Conservation (phyloP, 805 yeast genomes). For the Yamadazyma paraphyllophila region DNA sequence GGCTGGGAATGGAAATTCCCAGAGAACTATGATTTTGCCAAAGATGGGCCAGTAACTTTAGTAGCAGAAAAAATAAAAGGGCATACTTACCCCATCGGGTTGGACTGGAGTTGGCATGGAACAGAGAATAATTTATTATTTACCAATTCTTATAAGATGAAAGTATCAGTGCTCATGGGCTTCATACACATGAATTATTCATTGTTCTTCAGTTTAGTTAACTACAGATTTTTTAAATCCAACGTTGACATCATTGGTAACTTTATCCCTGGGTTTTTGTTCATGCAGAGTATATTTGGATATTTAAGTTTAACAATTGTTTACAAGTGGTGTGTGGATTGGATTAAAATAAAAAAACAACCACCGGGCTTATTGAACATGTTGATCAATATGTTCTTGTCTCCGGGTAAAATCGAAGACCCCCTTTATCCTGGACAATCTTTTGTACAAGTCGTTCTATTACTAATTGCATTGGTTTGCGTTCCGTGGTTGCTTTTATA, state of each 20-base stretch:
- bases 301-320: slow-evolving; percentile 64
- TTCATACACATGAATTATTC: slow-evolving; percentile 74
- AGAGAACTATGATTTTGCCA: slow-evolving; percentile 38
- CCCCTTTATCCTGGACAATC: slow-evolving; percentile 66
- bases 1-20: slow-evolving; percentile 71
- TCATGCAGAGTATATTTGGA: slow-evolving; percentile 77
- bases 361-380: slow-evolving; percentile 75
- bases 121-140: slow-evolving; percentile 68
- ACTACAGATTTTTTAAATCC: slow-evolving; percentile 55
- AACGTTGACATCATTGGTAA: slow-evolving; percentile 67
- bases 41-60: slow-evolving; percentile 35
- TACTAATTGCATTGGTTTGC: slow-evolving; percentile 61
- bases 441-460: slow-evolving; percentile 54
- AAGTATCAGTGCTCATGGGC: slow-evolving; percentile 72
- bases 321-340: slow-evolving; percentile 73
- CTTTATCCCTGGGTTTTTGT: slow-evolving; percentile 68
- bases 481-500: slow-evolving; percentile 71
- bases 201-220: slow-evolving; percentile 63
- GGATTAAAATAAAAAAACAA: slow-evolving; percentile 58
- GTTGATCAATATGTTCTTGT: slow-evolving; percentile 71
- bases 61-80: slow-evolving; percentile 41
- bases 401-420: slow-evolving; percentile 70
- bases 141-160: slow-evolving; percentile 76
- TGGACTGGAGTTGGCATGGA: slow-evolving; percentile 81
- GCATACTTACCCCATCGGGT: slow-evolving; percentile 60